Conservation (phyloP, 306 rosid species). For the Quercus aquifolioides region DNA sequence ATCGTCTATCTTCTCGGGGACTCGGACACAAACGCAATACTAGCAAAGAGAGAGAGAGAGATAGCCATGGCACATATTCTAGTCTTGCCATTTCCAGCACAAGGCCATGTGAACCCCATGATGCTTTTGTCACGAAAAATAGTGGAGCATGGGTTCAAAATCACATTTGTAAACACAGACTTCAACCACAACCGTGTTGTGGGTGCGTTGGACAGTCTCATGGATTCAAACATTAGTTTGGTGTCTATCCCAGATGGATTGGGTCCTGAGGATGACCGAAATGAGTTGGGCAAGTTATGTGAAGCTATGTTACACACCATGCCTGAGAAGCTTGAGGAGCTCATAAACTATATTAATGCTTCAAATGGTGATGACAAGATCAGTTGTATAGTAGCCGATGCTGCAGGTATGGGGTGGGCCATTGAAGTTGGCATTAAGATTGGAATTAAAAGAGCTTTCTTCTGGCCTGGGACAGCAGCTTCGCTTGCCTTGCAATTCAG, state of each 20-base stretch:
- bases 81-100: slow-evolving; percentile 34
- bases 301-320: slow-evolving; percentile 14
- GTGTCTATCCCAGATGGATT: slow-evolving; percentile 32
- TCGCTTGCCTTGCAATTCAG: not conserved
- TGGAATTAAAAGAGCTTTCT: slow-evolving; percentile 28
- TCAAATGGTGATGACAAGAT: slow-evolving; percentile 7
- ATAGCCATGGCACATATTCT: slow-evolving; percentile 40
- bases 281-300: not conserved
- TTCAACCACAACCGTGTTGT: slow-evolving; percentile 23
- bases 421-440: slow-evolving; percentile 26
- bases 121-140: slow-evolving; percentile 28
- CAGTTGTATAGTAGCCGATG: slow-evolving; percentile 27
- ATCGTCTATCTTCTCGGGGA: not conserved
- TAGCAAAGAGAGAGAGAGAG: not conserved
- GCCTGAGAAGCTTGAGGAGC: slow-evolving; percentile 44
- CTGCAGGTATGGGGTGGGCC: slow-evolving; percentile 26
- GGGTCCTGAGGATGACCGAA: slow-evolving; percentile 37
- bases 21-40: no score
- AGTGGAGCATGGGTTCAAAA: slow-evolving; percentile 35
- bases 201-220: not conserved
- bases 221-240: not conserved
- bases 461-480: slow-evolving; percentile 50
- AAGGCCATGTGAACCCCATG: slow-evolving; percentile 48
- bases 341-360: slow-evolving; percentile 24
- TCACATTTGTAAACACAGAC: slow-evolving; percentile 42